A percentile compares a stretch with the other conserved stretches of the same genome.
Conservation (phyloP, 1,284 basidiomycete species). For the Porodaedalea pini region DNA sequence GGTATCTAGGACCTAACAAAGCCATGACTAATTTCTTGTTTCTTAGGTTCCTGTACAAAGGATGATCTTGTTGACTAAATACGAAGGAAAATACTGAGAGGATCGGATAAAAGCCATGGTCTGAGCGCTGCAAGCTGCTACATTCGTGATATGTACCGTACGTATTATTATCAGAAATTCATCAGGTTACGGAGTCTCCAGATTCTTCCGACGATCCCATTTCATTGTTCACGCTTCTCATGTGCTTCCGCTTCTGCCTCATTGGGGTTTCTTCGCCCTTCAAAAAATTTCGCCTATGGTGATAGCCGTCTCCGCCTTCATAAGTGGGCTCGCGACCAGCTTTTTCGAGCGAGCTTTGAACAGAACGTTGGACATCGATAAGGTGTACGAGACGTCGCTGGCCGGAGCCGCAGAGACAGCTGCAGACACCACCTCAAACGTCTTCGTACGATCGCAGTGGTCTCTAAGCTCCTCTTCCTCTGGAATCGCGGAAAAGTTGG, state of each 20-base stretch:
- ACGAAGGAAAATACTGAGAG: too few relatives aligned
- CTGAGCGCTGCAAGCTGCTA: too few relatives aligned
- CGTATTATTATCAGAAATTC: too few relatives aligned
- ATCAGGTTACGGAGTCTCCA: not conserved
- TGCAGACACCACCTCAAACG: conserved; percentile 27
- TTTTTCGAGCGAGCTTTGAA: conserved; percentile 25
- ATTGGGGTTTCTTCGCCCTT: conserved; percentile 6
- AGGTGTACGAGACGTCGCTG: conserved; percentile 40
- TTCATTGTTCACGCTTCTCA: conserved; percentile 7
- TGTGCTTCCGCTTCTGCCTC: conserved; percentile 7
- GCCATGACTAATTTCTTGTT: not conserved
- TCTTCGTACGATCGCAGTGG: conserved; percentile 23
- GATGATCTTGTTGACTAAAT: too few relatives aligned
- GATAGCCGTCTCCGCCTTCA: not conserved
- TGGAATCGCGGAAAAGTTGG: not conserved
- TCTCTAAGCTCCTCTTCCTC: not conserved
- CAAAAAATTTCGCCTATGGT: not conserved
- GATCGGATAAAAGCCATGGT: too few relatives aligned
- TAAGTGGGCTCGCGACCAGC: not conserved
- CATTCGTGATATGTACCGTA: too few relatives aligned
- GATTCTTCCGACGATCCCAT: not conserved
- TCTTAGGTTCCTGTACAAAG: conserved; percentile 16
- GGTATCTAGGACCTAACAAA: not conserved
- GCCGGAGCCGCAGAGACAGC: conserved; percentile 25
- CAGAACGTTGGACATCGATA: conserved; percentile 43